These are phyloP conservation scores for Peniophora sp. DNA, from an alignment of 1,284 basidiomycete species.

Conservation along the genomic window DNA sequence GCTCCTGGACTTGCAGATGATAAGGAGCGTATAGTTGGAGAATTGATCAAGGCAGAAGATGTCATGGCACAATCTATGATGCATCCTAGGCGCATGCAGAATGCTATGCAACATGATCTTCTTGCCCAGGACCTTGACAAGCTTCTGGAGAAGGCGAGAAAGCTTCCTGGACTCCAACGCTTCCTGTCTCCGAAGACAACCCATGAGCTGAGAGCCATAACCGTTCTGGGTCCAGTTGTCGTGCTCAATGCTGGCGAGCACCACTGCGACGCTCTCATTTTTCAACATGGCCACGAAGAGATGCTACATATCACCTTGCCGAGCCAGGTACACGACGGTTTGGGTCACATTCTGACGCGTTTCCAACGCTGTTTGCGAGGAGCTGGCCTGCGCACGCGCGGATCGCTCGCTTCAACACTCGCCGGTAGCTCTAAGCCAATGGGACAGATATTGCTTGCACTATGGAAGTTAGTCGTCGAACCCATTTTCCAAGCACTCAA, in stretches of 20 bases:
- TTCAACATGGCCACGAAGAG: not conserved
- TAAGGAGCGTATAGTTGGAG: not conserved
- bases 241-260: not conserved
- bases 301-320: not conserved
- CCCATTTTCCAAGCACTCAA: not conserved
- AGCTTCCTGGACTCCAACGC: not conserved
- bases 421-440: not conserved
- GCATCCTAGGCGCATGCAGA: too few species aligned
- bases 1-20: conserved; percentile 8
- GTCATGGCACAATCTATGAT: too few species aligned
- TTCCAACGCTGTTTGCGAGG: not conserved
- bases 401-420: not conserved
- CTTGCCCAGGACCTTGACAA: not conserved
- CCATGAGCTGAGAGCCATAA: not conserved
- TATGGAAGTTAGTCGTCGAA: not conserved
- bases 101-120: too few species aligned
- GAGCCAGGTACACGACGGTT: not conserved
- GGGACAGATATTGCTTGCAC: not conserved
- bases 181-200: not conserved
- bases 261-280: conserved; percentile 1
- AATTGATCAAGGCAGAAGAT: not conserved
- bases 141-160: not conserved
- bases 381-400: too few species aligned
- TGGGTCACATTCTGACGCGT: not conserved
- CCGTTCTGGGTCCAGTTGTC: not conserved